Conservation (phyloP, 1,284 basidiomycete genomes). For the Boletellus sp. region DNA sequence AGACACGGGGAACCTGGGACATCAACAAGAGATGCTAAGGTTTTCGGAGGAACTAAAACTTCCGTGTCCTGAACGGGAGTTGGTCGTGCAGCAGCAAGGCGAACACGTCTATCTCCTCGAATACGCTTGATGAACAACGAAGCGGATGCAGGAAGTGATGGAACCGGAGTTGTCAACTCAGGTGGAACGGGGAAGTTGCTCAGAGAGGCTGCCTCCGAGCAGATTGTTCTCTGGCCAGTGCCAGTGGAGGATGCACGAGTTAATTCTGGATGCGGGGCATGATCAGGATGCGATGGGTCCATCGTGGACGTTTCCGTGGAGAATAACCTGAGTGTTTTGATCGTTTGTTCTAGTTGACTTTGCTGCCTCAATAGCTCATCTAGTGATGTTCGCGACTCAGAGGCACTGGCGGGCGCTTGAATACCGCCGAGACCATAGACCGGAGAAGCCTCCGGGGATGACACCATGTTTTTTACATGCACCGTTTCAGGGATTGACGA, state of each 20-base stretch:
- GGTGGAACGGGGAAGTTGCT: constrained; percentile 71
- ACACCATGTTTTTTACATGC: neutral
- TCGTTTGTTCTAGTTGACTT: constrained; percentile 60
- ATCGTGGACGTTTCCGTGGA: constrained; percentile 30
- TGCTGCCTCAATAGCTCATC: constrained; percentile 60
- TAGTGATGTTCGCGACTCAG: constrained; percentile 34
- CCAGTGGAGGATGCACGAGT: constrained; percentile 27
- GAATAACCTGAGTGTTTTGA: constrained; percentile 53
- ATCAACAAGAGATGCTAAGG: constrained; percentile 10
- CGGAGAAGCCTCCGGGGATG: constrained; percentile 37
- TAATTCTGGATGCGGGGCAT: constrained; percentile 7
- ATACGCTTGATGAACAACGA: constrained; percentile 18
- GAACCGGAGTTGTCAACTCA: constrained; percentile 21
- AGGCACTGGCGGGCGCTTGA: constrained; percentile 8
- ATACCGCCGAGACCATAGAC: constrained; percentile 48
- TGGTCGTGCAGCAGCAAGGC: constrained; percentile 8
- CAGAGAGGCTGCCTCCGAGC: constrained; percentile 55
- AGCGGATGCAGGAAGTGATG: constrained; percentile 16
- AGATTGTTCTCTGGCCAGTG: constrained; percentile 27
- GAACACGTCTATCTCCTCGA: constrained; percentile 21
- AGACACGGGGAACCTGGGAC: constrained; percentile 16
- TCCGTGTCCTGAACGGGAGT: constrained; percentile 4
- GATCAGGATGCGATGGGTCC: constrained; percentile 5
- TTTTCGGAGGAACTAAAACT: constrained; percentile 3
- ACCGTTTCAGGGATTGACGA: neutral